A percentile compares a stretch with the other conserved stretches of the same genome.
Conservation (phyloP, 345 rosid genomes). For the Fremontodendron californicum region DNA sequence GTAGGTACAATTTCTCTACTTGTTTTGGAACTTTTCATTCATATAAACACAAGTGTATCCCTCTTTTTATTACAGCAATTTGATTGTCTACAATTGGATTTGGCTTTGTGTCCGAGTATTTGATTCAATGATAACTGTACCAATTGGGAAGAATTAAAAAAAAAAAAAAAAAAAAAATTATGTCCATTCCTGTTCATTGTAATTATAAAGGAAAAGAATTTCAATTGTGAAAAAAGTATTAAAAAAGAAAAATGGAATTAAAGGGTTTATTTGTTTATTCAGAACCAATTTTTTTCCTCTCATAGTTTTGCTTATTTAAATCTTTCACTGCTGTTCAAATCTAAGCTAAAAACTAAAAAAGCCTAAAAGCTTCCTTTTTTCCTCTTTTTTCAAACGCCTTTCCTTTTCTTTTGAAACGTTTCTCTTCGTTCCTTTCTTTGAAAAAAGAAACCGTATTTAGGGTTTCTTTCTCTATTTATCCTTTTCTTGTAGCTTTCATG, state of each 20-base stretch:
- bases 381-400: background rate
- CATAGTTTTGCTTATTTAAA: too few species aligned
- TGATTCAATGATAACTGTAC: background rate
- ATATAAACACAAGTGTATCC: too few species aligned
- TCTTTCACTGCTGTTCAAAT: background rate
- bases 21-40: too few species aligned
- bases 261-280: too few species aligned
- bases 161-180: background rate
- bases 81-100: background rate
- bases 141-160: background rate
- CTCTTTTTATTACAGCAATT: too few species aligned
- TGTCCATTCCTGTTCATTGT: background rate
- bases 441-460: slow-evolving; percentile 2
- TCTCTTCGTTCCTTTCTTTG: background rate
- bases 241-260: too few species aligned
- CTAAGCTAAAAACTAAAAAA: background rate
- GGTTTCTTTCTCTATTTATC: background rate
- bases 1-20: too few species aligned
- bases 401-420: background rate
- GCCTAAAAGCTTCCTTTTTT: background rate
- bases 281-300: too few species aligned
- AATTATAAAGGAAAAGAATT: too few species aligned
- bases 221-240: too few species aligned
- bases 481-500: background rate
- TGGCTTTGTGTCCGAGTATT: background rate